Evolutionary conservation across 139 green algal species (phyloP), one percentile per base, ranked within the genome.

Genomic region (Ettlia oleoabundans): DNA sequence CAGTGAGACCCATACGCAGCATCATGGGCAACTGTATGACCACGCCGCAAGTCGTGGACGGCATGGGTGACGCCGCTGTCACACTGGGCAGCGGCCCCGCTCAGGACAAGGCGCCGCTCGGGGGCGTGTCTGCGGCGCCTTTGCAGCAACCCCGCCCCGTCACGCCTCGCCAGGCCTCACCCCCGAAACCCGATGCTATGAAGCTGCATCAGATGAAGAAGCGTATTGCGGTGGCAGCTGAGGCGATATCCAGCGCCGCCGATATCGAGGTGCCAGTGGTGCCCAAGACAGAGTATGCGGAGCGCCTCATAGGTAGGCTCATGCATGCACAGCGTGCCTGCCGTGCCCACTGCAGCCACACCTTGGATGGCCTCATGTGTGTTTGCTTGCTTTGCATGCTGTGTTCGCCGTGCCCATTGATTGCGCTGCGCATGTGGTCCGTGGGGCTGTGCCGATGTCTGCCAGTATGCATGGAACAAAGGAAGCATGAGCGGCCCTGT

Each of bases 151-250:
- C 32, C 18, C 19, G 22, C 38, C 40, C 26, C 28, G 24, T 35
- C 70, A 41, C 7, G 26, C 21, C 30, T 9, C 43, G 43, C 43
- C 26, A 24, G 55, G 55, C 55, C 5, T 15, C 18, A 22, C 55
- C 52, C 8, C 58, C 52, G 18, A 35, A 30, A 28, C 28, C 38
- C 2, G 75, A 81, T 32, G 58, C 75, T 0, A 35, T 61, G 51
- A 83, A 77, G 42, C 37, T 69, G 28, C 78, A 70, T 28, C 55
- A 55, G 28, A 86, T 82, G 79, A 65, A 67, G 37, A 89, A 89
- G 80, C 80, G 89, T 38, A 82, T 91, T 63, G 89, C 89, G 21
- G 86, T 93, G 61, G 89, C 89, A 19, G 89, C 89, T 33, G 87
- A 93, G 53, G 81, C 85, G 9, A 79, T 88, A 10, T 58, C 76